These are phyloP conservation scores for Neopestalotiopsis sp. DNA, from an alignment of 2,329 filamentous ascomycete species.

Conservation along the genomic window DNA sequence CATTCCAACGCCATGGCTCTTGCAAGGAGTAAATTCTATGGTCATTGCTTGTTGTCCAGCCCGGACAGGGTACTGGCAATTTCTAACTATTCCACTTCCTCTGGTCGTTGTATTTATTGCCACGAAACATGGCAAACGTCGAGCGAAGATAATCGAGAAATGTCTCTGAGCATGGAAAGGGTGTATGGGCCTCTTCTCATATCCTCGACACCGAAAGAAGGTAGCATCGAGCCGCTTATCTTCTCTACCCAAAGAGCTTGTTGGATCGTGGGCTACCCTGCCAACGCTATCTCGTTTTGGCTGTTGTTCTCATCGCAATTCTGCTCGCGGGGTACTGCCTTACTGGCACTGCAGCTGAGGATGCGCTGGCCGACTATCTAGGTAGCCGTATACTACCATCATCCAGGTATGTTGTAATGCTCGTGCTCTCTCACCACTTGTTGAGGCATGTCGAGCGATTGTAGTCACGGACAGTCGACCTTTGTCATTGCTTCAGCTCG, in stretches of 20 bases:
- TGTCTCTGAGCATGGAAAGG: neutral
- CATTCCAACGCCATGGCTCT: neutral
- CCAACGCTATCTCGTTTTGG: neutral
- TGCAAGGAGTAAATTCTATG: neutral
- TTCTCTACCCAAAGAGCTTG: neutral
- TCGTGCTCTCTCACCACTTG: neutral
- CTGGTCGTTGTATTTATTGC: neutral
- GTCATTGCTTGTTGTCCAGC: neutral
- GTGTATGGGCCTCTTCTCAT: neutral
- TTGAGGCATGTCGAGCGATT: neutral
- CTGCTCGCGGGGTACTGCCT: neutral
- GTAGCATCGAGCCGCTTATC: neutral
- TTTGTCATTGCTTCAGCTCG: neutral
- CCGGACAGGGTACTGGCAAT: neutral
- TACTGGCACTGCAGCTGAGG: neutral
- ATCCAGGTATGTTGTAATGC: neutral
- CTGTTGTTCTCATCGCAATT: neutral
- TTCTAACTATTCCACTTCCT: neutral
- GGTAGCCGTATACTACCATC: neutral
- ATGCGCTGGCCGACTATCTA: neutral
- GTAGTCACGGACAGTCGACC: neutral
- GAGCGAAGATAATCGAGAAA: neutral
- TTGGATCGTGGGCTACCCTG: neutral
- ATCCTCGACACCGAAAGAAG: neutral
- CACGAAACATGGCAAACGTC: neutral